Evolutionary conservation across 192 early-diverging fungal genomes (phyloP).

Genomic region (Jimgerdemannia flammicorona): DNA sequence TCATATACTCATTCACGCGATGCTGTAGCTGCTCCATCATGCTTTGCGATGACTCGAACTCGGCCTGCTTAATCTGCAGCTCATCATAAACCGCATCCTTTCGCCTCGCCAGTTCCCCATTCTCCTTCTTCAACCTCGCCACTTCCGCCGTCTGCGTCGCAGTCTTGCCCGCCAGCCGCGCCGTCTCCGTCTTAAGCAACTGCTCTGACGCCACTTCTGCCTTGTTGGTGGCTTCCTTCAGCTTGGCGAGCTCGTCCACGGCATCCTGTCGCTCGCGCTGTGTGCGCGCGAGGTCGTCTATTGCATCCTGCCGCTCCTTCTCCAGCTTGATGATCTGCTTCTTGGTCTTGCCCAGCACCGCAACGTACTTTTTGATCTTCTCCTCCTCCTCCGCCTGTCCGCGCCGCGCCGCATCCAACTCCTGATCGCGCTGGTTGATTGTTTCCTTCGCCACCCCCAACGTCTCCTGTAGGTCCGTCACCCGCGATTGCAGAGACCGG

Average conservation of each 20-base stretch:
- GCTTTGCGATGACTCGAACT: constrained; percentile 57
- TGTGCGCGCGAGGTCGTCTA: constrained; percentile 32
- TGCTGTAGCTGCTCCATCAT: constrained; percentile 52
- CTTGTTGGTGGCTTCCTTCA: constrained; percentile 14
- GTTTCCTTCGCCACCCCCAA: constrained; percentile 40
- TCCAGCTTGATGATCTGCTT: constrained; percentile 50
- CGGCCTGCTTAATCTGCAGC: constrained; percentile 53
- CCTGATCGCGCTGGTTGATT: constrained; percentile 42
- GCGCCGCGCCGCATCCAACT: constrained; percentile 20
- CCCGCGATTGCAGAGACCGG: constrained; percentile 21
- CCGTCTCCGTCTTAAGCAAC: constrained; percentile 29
- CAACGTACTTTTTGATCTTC: constrained; percentile 40
- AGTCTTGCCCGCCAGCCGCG: constrained; percentile 29
- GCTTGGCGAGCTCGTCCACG: constrained; percentile 9
- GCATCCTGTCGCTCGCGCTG: constrained; percentile 5
- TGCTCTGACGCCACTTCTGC: constrained; percentile 15
- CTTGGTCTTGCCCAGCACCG: constrained; percentile 39
- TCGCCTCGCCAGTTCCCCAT: constrained; percentile 39
- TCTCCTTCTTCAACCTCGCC: constrained; percentile 38
- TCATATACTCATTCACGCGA: constrained; percentile 42
- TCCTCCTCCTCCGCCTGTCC: constrained; percentile 39
- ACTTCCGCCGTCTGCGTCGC: constrained; percentile 20
- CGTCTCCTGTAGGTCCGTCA: constrained; percentile 43
- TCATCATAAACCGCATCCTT: constrained; percentile 50
- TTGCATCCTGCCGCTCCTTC: constrained; percentile 42